phyloP scores from a whole-genome alignment of 2,329 filamentous ascomycete species.

The Fusarium xylarioides region DNA sequence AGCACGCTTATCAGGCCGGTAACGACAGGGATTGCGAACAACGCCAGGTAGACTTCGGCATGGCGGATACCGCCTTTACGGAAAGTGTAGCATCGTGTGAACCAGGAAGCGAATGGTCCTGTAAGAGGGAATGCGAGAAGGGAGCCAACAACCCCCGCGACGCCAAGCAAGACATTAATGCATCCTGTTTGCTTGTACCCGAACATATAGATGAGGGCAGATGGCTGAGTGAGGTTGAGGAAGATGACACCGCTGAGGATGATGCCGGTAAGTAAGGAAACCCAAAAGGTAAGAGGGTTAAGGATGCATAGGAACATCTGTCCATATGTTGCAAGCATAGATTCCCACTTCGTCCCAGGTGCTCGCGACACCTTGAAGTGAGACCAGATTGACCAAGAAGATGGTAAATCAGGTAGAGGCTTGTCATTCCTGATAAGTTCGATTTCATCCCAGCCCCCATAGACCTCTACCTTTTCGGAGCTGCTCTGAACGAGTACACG shows the following conservation, averaged over 20 bases:
- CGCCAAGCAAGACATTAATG: neutral
- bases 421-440: neutral
- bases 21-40: constrained; percentile 11
- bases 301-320: constrained; percentile 34
- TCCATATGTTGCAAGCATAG: constrained; percentile 17
- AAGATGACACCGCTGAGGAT: constrained; percentile 24
- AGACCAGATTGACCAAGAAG: neutral
- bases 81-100: constrained; percentile 13
- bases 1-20: neutral
- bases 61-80: constrained; percentile 21
- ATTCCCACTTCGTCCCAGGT: constrained; percentile 9
- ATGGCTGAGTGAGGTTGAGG: constrained; percentile 15
- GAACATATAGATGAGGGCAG: neutral
- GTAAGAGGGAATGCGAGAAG: constrained; percentile 8
- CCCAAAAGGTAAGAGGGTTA: constrained; percentile 35
- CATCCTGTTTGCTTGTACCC: neutral
- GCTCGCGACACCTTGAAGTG: constrained; percentile 9
- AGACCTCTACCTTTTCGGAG: constrained; percentile 19
- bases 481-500: constrained; percentile 9
- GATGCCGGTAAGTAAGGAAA: constrained; percentile 23
- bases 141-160: constrained; percentile 3
- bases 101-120: constrained; percentile 23
- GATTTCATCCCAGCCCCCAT: constrained; percentile 12
- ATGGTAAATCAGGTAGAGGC: constrained; percentile 13
- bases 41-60: constrained; percentile 19